Percentiles rank a stretch among this genome's conserved stretches.
Evolutionary conservation across 2,329 filamentous ascomycete species (phyloP).

Genomic region (Emydomyces testavorans): DNA sequence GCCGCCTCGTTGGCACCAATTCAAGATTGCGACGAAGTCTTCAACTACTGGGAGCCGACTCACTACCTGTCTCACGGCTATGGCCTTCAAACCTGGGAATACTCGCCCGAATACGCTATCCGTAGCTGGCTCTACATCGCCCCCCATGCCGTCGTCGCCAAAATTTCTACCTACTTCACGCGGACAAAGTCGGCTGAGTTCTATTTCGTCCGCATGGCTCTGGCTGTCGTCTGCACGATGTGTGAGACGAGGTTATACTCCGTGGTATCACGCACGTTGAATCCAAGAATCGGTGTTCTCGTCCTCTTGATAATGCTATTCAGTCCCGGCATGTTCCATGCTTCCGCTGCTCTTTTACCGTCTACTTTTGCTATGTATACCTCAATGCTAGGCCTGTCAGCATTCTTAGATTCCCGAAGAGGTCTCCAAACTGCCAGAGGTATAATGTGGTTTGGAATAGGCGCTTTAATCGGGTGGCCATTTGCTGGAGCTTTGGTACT

Average conservation of each 20-base stretch:
- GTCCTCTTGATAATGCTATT: slow-evolving; percentile 67
- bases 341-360: slow-evolving; percentile 73
- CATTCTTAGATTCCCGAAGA: slow-evolving; percentile 82
- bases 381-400: slow-evolving; percentile 69
- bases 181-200: slow-evolving; percentile 54
- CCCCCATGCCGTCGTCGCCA: slow-evolving; percentile 64
- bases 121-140: slow-evolving; percentile 86
- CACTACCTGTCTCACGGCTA: slow-evolving; percentile 91
- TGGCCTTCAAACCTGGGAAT: slow-evolving; percentile 96
- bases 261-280: slow-evolving; percentile 62
- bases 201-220: slow-evolving; percentile 66
- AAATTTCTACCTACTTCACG: slow-evolving; percentile 48
- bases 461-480: slow-evolving; percentile 82
- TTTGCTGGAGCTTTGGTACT: slow-evolving; percentile 73
- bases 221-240: slow-evolving; percentile 66
- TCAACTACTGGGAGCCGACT: slow-evolving; percentile 97
- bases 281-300: slow-evolving; percentile 71
- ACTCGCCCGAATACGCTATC: slow-evolving; percentile 88
- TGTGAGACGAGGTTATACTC: slow-evolving; percentile 75
- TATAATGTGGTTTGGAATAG: slow-evolving; percentile 82
- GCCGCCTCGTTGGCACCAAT: slow-evolving; percentile 80
- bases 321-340: slow-evolving; percentile 88
- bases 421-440: slow-evolving; percentile 69
- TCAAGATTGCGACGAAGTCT: slow-evolving; percentile 96
- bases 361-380: slow-evolving; percentile 97